Evolutionary conservation across 768 basidiomycete species (phyloP), one percentile per base, ranked within the genome.

Genomic region (Hygrocybe coccinea): DNA sequence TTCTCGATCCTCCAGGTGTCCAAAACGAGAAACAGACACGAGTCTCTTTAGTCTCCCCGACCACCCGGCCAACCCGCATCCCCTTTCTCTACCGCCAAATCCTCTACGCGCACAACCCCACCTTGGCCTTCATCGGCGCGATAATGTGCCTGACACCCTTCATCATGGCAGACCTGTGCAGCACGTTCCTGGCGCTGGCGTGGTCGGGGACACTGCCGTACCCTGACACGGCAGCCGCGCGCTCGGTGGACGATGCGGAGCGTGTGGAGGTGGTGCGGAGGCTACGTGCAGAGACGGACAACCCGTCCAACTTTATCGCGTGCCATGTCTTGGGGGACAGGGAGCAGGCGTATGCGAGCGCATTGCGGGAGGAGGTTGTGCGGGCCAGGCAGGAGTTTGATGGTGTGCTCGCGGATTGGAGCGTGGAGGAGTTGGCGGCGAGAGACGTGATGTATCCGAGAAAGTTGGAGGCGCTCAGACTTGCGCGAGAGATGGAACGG

Each of bases 111-210:
- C 62, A 66, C 50, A 80, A 77, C 52, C 72, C 79, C 1, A 66
- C 74, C 0, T 66, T 82, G 2, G 79, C 76, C 8, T 80, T 81
- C 64, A 67, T 76, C 35, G 77, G 76, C 37, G 67, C 74, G 1
- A 56, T 73, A 9, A 64, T 77, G 50, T 71, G 72, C 14, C 76
- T 73, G 59, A 79, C 74, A 8, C 80, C 80, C 2, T 81, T 81
- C 61, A 69, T 69, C 3, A 67, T 80, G 57, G 74, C 76, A 1
- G 79, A 81, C 55, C 66, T 82, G 45, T 69, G 68, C n/a, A 78
- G 76, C 63, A 77, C 75, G 2, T 80, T 76, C 76, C 70, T 82
- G 38, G 62, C 77, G 1, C 64, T 78, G 19, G 71, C 72, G 2
- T 80, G 77, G 76, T 54, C 58, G 2, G 60, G 66, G 2, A 55